Base-by-base conservation (phyloP, 768 basidiomycete genomes). In the Boletus pseudopeckii region DNA sequence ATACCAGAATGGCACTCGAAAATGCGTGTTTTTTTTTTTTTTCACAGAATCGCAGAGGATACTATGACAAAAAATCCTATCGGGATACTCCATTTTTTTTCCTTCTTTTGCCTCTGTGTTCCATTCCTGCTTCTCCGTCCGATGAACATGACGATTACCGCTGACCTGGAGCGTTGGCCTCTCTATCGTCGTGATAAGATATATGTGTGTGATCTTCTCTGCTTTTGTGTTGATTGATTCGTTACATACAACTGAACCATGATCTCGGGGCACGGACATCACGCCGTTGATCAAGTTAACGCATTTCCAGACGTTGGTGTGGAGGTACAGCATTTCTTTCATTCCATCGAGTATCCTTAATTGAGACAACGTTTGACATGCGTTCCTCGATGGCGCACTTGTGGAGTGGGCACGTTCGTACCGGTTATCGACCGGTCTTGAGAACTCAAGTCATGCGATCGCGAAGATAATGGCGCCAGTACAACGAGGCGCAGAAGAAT, bases 51-150 rank as follows among this genome's bases (percentile, higher is more conserved):
- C 6, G n/a, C 26, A 26, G 28, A 54, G 18, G 22, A 34, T 14
- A 36, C 24, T 8, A 20, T 20, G 46, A 18, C 32, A 14, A 53
- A 62, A 55, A 52, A 48, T 50, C 43, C 15, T 24, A 34, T 42
- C 38, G 6, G 40, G 50, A 55, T 39, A 38, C 39, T 39, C 52
- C 30, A 20, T n/a, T 4, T 2, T 37, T n/a, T 3, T 34, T 18
- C 28, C 26, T 34, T 33, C 18, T 41, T 40, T 37, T 30, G 17
- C 7, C 36, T 20, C 7, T 22, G 26, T 58, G 26, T 58, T 62
- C 60, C 28, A 28, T 45, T 34, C 36, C 39, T 26, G 57, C 54
- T 65, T 53, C 60, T 43, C 54, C 43, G 26, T 8, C 34, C 38
- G 52, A 45, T 54, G 50, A 30, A 45, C 50, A 22, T 37, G 45